Conservation (phyloP, 306 rosid genomes). For the Corylus americana region DNA sequence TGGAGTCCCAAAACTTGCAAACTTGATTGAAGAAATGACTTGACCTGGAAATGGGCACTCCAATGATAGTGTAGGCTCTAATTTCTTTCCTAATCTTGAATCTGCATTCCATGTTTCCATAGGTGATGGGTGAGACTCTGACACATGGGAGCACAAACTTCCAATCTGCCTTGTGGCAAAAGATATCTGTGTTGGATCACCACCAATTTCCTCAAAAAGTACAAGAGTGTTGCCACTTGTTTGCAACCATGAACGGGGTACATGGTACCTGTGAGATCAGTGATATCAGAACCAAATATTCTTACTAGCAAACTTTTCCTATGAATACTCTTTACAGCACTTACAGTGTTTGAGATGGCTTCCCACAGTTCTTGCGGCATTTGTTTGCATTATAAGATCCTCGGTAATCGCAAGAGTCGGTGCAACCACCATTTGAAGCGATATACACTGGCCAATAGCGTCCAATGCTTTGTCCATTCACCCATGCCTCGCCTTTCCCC, state of each 20-base stretch:
- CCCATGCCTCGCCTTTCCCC: conserved; percentile 99
- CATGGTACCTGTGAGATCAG: conserved; percentile 64
- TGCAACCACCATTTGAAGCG: conserved; percentile 57
- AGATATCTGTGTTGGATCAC: conserved; percentile 68
- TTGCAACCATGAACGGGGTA: conserved; percentile 76
- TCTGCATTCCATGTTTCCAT: conserved; percentile 62
- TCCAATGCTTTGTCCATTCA: conserved; percentile 94
- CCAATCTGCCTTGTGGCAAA: conserved; percentile 61
- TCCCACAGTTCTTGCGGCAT: conserved; percentile 85
- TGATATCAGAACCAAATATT: conserved; percentile 27
- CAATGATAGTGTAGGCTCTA: conserved; percentile 55
- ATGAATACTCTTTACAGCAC: conserved; percentile 28
- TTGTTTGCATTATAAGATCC: conserved; percentile 54
- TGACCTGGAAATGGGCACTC: conserved; percentile 79
- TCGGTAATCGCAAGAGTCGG: conserved; percentile 54
- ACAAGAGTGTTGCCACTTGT: conserved; percentile 63
- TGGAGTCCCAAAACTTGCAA: conserved; percentile 88
- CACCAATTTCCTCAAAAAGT: conserved; percentile 81
- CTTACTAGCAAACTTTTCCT: conserved; percentile 13
- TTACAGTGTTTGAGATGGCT: conserved; percentile 77
- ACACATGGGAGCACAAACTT: conserved; percentile 72
- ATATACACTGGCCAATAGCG: conserved; percentile 79
- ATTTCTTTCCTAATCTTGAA: conserved; percentile 34
- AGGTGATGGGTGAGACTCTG: conserved; percentile 83
- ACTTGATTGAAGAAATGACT: conserved; percentile 72